Evolutionary conservation across 257 asterid genomes (phyloP), one percentile per base, ranked within the genome.

Genomic region (Agastache rugosa): DNA sequence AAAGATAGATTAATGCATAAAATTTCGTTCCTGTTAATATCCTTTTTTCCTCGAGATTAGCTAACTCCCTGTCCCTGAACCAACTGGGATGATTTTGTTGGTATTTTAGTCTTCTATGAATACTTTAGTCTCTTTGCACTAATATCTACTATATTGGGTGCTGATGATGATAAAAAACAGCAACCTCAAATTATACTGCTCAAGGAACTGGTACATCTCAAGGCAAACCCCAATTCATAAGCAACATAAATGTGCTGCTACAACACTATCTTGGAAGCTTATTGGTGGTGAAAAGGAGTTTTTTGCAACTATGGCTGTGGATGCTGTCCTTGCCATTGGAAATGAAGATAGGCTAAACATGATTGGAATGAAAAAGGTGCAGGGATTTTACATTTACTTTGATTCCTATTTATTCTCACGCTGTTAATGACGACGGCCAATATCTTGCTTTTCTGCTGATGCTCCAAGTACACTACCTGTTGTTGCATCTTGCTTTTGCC

Each of bases 181-280:
- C 99, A 95, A 92, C 99, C 99, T 19, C 99, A 95, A 81, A 92
- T 95, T 81, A 95, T 92, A 81, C 77, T 95, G 87, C 93, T 95
- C 60, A 93, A 88, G 86, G 99, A 76, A 95, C 99, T 15, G 99
- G 92, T 70, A 89, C 98, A 3, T 95, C 99, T 54, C 99, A 95
- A 86, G 98, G 99, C 73, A 95, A 92, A 87, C 85, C 97, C 7
- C 99, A 95, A 78, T 74, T 95, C 78, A 39, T 92, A 42, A 95
- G 99, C 91, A 95, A 95, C 87, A 92, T 95, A 64, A 95, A 89
- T 95, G 99, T 87, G 99, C 98, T 69, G 97, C 96, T 62, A 95
- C 99, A 67, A 89, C 99, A 60, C 91, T 95, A 35, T 92, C 98
- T 51, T 95, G 98, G 2, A 95, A 95, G 87, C 99, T 95, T 64